phyloP scores from a whole-genome alignment of 179 eudicot species.

The Camellia oleifera region DNA sequence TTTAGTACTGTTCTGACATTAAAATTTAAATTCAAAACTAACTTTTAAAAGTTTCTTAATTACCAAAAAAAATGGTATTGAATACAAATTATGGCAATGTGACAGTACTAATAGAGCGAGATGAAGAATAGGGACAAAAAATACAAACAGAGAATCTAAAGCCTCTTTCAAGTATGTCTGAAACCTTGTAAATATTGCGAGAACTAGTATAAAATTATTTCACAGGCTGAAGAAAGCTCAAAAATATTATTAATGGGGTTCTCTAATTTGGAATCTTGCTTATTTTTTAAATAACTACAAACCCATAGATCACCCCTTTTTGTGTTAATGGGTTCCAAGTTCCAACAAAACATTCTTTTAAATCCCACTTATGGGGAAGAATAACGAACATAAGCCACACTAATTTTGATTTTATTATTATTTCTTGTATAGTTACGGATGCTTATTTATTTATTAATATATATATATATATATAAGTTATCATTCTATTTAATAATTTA shows the following conservation, averaged over 20 bases:
- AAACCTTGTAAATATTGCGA: background rate
- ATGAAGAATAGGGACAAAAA: too few relatives aligned
- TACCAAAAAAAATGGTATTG: too few relatives aligned
- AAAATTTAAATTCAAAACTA: too few relatives aligned
- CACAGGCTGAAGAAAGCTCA: background rate
- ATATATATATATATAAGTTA: too few relatives aligned
- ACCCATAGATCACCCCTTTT: background rate
- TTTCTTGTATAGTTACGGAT: background rate
- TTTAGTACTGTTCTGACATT: too few relatives aligned
- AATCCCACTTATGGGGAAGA: conserved; percentile 9
- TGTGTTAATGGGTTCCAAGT: background rate
- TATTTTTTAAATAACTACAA: background rate
- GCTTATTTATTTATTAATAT: background rate
- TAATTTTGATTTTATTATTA: background rate
- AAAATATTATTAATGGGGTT: background rate
- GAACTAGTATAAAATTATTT: background rate
- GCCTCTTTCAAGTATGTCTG: too few relatives aligned
- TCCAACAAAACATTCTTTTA: background rate
- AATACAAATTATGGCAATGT: too few relatives aligned
- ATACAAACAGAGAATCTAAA: too few relatives aligned
- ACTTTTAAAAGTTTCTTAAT: too few relatives aligned
- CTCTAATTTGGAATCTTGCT: background rate
- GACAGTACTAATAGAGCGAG: too few relatives aligned
- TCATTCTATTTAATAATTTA: too few relatives aligned
- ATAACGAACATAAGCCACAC: background rate